phyloP scores from a whole-genome alignment of 2,329 filamentous ascomycete genomes.

The Diaporthe destruens region DNA sequence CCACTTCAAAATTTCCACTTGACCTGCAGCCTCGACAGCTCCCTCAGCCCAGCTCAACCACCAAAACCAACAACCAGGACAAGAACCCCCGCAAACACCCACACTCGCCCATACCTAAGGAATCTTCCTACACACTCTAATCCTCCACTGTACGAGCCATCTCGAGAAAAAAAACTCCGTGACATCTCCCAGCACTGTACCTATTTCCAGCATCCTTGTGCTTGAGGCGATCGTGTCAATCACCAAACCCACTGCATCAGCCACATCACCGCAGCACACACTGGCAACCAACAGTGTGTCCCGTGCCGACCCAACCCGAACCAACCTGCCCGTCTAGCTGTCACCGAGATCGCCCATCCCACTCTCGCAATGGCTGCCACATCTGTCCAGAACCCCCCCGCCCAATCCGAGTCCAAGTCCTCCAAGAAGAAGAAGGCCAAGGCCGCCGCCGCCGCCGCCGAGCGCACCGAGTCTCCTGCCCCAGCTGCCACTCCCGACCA shows the following conservation, averaged over 20 bases:
- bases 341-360: slow-evolving; percentile 31
- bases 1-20: slow-evolving; percentile 47
- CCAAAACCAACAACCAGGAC: slow-evolving; percentile 28
- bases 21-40: slow-evolving; percentile 58
- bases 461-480: slow-evolving; percentile 68
- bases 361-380: slow-evolving; percentile 72
- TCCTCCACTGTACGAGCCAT: slow-evolving; percentile 5
- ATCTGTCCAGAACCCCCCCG: slow-evolving; percentile 72
- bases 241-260: not conserved
- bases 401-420: slow-evolving; percentile 73
- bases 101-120: slow-evolving; percentile 29
- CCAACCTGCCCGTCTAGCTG: slow-evolving; percentile 24
- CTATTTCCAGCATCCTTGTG: not conserved
- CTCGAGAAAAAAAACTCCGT: slow-evolving; percentile 1
- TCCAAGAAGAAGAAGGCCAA: slow-evolving; percentile 78
- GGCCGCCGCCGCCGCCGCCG: slow-evolving; percentile 48
- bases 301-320: slow-evolving; percentile 18
- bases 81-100: slow-evolving; percentile 14
- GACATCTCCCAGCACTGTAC: not conserved
- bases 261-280: not conserved
- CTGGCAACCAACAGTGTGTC: slow-evolving; percentile 8
- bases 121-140: not conserved
- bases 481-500: slow-evolving; percentile 64
- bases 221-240: slow-evolving; percentile 12
- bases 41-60: slow-evolving; percentile 23